Base-by-base conservation (phyloP, 257 asterid species). In the Solanum lycopersicoides region DNA sequence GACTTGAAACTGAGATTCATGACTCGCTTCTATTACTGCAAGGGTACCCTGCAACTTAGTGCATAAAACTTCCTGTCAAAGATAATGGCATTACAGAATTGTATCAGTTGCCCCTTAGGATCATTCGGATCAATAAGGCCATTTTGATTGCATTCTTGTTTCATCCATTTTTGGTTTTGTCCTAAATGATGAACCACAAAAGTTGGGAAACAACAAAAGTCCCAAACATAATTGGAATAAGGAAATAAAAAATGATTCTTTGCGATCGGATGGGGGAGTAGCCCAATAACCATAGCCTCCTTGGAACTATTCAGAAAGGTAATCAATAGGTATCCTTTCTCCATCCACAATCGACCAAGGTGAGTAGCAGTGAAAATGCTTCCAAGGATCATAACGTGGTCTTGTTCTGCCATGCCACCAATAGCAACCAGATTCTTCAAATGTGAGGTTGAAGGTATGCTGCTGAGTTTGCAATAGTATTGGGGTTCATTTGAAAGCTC, bases 31-130 rank as follows among this genome's bases (percentile, higher is more conserved):
- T 28, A 89, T 76, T 5, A 89, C 88, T 53, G 86, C 90, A 5
- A 92, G 87, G n/a, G 89, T 68, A 12, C 93, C 93, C 45, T 92
- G 91, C 89, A 86, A 53, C 90, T 90, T 34, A 88, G 35, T 21
- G 90, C 92, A 82, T 90, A 90, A 35, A 91, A 89, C 68, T 89
- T 89, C n/a, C 89, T 89, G 13, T 88, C 30, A 50, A 65, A 90
- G 12, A 86, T 76, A 25, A 91, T 74, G 18, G 88, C 91, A 86
- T 84, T 86, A 35, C 87, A 76, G 87, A 92, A 92, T 84, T 32
- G 68, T 88, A 89, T 89, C 30, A 56, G 12, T 23, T 90, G 75
- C 20, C 44, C 47, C 42, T 88, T 68, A 23, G 88, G 66, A 82
- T 60, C 90, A 79, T 88, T 66, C 0, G 88, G 93, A 35, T 92